Conservation (phyloP, 2,329 filamentous ascomycete species). For the Fusarium sulawesiense region DNA sequence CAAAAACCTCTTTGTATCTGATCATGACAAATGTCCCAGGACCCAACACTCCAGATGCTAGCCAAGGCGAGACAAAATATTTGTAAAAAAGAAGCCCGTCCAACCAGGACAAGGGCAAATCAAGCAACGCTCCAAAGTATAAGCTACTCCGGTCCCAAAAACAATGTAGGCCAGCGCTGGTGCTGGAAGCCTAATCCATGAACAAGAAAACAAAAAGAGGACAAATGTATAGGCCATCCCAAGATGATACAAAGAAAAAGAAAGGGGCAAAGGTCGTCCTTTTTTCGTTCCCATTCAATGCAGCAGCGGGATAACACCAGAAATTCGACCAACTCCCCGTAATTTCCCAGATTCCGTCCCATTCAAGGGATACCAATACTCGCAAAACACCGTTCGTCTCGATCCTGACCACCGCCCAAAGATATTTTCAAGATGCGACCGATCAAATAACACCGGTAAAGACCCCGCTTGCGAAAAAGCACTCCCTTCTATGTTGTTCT, state of each 20-base stretch:
- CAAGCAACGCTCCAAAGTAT: slow-evolving; percentile 46
- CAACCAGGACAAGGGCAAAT: slow-evolving; percentile 45
- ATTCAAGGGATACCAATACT: slow-evolving; percentile 45
- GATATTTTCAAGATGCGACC: slow-evolving; percentile 51
- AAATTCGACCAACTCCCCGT: slow-evolving; percentile 54
- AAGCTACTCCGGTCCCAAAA: slow-evolving; percentile 38
- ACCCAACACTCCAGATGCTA: slow-evolving; percentile 49
- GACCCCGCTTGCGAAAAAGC: slow-evolving; percentile 49
- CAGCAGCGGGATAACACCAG: slow-evolving; percentile 46
- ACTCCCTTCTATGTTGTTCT: slow-evolving; percentile 60
- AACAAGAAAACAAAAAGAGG: slow-evolving; percentile 43
- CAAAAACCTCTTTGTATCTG: slow-evolving; percentile 49
- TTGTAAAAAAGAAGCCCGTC: slow-evolving; percentile 37
- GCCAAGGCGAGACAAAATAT: slow-evolving; percentile 43
- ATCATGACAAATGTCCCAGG: slow-evolving; percentile 50
- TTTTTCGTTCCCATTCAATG: slow-evolving; percentile 50
- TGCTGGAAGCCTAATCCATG: slow-evolving; percentile 25
- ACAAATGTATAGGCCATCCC: slow-evolving; percentile 48
- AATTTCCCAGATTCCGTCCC: slow-evolving; percentile 49
- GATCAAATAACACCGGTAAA: slow-evolving; percentile 52
- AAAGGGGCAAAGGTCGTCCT: slow-evolving; percentile 40
- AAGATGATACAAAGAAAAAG: slow-evolving; percentile 48
- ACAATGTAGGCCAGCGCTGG: slow-evolving; percentile 34
- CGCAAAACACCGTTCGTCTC: slow-evolving; percentile 52
- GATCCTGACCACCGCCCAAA: slow-evolving; percentile 50